These are phyloP conservation scores for Gymnopus androsaceus DNA, from an alignment of 1,284 basidiomycete genomes.

Conservation along the genomic window DNA sequence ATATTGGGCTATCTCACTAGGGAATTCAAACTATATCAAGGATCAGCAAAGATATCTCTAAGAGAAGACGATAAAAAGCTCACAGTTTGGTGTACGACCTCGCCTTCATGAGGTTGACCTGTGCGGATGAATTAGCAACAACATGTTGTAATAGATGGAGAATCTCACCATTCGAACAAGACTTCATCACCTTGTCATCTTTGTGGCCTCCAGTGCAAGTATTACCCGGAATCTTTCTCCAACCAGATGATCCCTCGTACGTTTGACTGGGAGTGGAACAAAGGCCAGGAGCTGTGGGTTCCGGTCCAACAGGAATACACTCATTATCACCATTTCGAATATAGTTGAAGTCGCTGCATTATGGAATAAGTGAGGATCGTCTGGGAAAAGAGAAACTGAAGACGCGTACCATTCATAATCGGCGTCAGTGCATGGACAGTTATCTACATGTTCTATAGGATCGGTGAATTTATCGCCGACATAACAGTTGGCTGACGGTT, in stretches of 20 bases:
- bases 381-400: neutral
- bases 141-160: neutral
- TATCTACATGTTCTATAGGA: slow-evolving; percentile 80
- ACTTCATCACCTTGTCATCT: slow-evolving; percentile 73
- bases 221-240: slow-evolving; percentile 91
- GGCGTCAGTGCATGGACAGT: slow-evolving; percentile 81
- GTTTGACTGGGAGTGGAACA: slow-evolving; percentile 66
- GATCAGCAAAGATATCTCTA: too few species aligned
- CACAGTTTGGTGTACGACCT: too few species aligned
- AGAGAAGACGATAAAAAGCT: too few species aligned
- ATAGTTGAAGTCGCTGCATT: slow-evolving; percentile 83
- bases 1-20: too few species aligned
- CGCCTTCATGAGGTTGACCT: too few species aligned
- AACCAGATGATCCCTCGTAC: slow-evolving; percentile 91
- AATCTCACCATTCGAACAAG: slow-evolving; percentile 68
- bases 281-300: slow-evolving; percentile 79
- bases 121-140: neutral
- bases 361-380: neutral
- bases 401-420: slow-evolving; percentile 88
- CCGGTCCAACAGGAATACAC: slow-evolving; percentile 85
- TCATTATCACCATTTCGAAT: slow-evolving; percentile 66
- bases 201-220: slow-evolving; percentile 76
- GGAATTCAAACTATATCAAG: too few species aligned
- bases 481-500: slow-evolving; percentile 84
- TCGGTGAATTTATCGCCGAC: slow-evolving; percentile 92